These are phyloP conservation scores for Trichosporon sp. DNA, from an alignment of 1,284 basidiomycete genomes.

Conservation along the genomic window DNA sequence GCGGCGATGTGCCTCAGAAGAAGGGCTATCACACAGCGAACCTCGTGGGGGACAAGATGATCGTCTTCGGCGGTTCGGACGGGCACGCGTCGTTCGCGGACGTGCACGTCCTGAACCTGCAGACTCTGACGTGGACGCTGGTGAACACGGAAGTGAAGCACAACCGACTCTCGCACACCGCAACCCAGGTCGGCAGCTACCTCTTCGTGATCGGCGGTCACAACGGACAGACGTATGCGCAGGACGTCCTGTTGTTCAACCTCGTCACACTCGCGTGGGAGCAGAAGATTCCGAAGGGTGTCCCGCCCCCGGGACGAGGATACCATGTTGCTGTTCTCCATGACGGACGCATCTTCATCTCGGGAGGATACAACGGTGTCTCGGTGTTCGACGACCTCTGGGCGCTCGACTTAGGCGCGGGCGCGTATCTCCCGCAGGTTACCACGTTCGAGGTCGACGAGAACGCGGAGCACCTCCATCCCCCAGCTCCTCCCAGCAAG, in stretches of 20 bases:
- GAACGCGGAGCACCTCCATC: conserved; percentile 33
- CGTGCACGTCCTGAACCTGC: conserved; percentile 81
- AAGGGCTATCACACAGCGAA: conserved; percentile 91
- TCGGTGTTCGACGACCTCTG: conserved; percentile 81
- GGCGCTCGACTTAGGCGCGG: conserved; percentile 79
- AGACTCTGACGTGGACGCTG: conserved; percentile 70
- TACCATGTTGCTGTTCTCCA: conserved; percentile 75
- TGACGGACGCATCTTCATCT: conserved; percentile 80
- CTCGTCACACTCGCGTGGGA: conserved; percentile 66
- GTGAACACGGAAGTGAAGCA: conserved; percentile 64
- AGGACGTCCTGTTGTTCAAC: conserved; percentile 81
- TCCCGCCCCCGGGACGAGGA: conserved; percentile 69
- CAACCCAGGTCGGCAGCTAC: conserved; percentile 90
- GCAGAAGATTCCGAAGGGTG: conserved; percentile 65
- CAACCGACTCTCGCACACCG: conserved; percentile 78
- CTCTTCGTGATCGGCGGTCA: conserved; percentile 88
- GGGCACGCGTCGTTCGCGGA: conserved; percentile 72
- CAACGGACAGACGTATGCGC: conserved; percentile 74
- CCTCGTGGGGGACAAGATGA: conserved; percentile 71
- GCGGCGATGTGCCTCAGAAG: conserved; percentile 59
- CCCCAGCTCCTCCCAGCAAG: conserved; percentile 21
- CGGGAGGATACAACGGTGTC: conserved; percentile 84
- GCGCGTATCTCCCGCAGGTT: conserved; percentile 89
- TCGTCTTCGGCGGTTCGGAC: conserved; percentile 58
- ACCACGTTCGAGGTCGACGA: conserved; percentile 53